Base-by-base conservation (phyloP, 345 rosid genomes). In the Geranium rotundifolium region DNA sequence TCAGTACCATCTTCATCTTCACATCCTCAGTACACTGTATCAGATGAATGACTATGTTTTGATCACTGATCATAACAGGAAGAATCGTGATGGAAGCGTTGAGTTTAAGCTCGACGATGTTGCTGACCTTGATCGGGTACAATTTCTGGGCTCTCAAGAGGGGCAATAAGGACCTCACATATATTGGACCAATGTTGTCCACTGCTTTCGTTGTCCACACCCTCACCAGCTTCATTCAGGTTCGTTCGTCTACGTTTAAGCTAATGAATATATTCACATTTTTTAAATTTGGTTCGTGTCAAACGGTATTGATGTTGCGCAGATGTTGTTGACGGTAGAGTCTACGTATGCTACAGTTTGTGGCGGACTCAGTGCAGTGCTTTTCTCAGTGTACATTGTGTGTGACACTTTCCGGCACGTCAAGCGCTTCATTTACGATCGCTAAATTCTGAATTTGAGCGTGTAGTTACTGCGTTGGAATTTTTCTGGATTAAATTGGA, bases 101-200 rank as follows among this genome's bases (percentile, higher is more conserved):
- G 62, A 80, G 89, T 72, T 77, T 92, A 70, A 92, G 97, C 27
- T 75, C 91, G 1, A 88, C 86, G 4, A 95, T 92, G 75, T 97
- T 89, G 9, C 77, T 62, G 23, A 81, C 95, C 62, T 76, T 89
- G 58, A 89, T 97, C 34, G 98, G 77, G 7, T 92, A 92, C 79
- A 87, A 97, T 64, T 92, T 92, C 87, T 92, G 96, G 97, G 98
- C 98, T 17, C 68, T 97, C 14, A 92, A 83, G 95, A 92, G 80
- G 70, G 98, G 98, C 73, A 80, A 23, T 23, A 23, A 85, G 76
- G 98, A 92, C 69, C 89, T 92, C 74, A 86, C 91, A 73, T 89
- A 77, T 71, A 82, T 92, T 61, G 95, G 90, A 74, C 98, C 97
- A 41, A 77, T 92, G 69, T 72, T 92, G 58, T 92, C 89, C 87